Evolutionary conservation across 331 rosid species (phyloP), one percentile per base, ranked within the genome.

Genomic region (Telfairia occidentalis): DNA sequence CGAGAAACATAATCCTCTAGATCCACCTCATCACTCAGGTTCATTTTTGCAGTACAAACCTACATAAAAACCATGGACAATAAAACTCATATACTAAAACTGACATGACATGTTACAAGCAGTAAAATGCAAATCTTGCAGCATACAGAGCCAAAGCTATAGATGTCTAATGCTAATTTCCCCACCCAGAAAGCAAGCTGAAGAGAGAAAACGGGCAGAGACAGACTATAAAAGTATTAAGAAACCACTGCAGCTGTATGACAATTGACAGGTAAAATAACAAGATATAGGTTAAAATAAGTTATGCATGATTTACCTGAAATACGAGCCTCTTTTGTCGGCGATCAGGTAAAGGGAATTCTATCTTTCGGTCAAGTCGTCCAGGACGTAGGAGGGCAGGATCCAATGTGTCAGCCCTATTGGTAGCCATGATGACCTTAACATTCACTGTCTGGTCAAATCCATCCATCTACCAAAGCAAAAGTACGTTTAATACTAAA

Each of bases 41-140:
- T 95, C 98, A 95, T 95, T 79, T 95, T 95, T 48, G 98, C 95
- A 0, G 99, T 95, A 88, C 97, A 95, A 75, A 95, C 99, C 99
- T 95, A 85, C 70, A 78, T 16, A 12, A 13, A 84, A 76, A 69
- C 24, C 60, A 32, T 42, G n/a, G 55, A 69, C 9, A 23, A 46
- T 28, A 15, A 7, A 46, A 15, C 16, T 70, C 18, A 1, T 28
- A 2, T 43, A 24, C 74, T 43, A 67, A 69, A 69, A 43, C 26
- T 69, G 37, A 28, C 40, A 26, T 69, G 37, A 28, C 40, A 26
- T 6, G 57, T 13, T 24, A 26, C 24, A 13, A 16, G 74, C 74
- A 69, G 26, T 13, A 18, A 6, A 46, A 16, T 42, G 37, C 1
- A 29, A 26, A 26, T 48, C 8, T 21, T 3, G 8, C 5, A 12